phyloP scores from a whole-genome alignment of 345 rosid genomes.

The Linum trigynum region DNA sequence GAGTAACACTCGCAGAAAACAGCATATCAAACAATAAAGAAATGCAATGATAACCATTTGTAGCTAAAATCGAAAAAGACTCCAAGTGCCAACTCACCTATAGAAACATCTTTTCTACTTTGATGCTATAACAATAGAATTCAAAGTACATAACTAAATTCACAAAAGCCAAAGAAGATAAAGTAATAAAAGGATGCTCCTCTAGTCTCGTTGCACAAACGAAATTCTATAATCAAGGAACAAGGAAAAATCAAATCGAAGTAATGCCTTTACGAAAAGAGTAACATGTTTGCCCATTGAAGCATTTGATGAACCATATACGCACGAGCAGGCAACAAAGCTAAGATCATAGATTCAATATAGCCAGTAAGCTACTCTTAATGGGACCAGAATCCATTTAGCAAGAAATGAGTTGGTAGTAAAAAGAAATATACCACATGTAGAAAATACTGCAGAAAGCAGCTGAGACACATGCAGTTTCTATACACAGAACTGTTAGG shows the following conservation, averaged over 20 bases:
- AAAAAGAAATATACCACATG: constrained; percentile 40
- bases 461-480: constrained; percentile 72
- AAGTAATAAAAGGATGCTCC: neutral
- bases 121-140: neutral
- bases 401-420: constrained; percentile 9
- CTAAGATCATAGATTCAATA: neutral
- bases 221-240: neutral
- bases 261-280: neutral
- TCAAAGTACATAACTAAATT: neutral
- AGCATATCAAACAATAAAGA: neutral
- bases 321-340: neutral
- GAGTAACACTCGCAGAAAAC: neutral
- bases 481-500: constrained; percentile 62
- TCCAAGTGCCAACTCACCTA: neutral
- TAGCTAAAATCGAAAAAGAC: neutral
- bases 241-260: neutral
- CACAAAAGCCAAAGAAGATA: neutral
- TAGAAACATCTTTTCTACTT: neutral
- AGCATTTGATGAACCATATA: neutral
- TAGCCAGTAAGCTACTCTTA: too few relatives aligned
- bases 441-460: constrained; percentile 66
- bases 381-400: neutral
- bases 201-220: neutral
- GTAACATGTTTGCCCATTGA: neutral
- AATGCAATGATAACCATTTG: neutral